These are phyloP conservation scores for Telfairia occidentalis DNA, from an alignment of 331 rosid species.

Conservation along the genomic window DNA sequence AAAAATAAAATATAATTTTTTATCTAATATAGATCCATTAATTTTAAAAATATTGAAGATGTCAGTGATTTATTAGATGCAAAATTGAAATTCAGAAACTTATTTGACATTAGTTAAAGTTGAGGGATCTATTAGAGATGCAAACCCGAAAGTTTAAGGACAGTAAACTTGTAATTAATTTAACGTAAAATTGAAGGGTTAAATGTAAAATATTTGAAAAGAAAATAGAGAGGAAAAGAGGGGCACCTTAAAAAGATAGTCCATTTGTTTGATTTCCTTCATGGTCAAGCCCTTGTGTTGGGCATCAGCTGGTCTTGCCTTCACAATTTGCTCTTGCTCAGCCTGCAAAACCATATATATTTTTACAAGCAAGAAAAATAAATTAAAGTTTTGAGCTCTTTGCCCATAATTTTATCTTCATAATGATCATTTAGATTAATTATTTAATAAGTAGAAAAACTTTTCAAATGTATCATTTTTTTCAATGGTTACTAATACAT, in stretches of 20 bases:
- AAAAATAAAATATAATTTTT: too few species aligned
- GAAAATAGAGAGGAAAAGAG: neutral
- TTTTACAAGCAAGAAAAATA: too few species aligned
- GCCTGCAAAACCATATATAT: neutral
- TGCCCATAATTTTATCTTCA: neutral
- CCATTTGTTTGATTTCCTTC: constrained; percentile 17
- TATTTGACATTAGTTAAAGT: too few species aligned
- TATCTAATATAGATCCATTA: too few species aligned
- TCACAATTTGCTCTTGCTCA: constrained; percentile 11
- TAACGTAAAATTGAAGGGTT: neutral
- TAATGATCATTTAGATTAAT: neutral
- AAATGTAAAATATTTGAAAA: neutral
- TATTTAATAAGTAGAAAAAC: neutral
- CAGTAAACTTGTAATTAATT: too few species aligned
- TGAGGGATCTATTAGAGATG: too few species aligned
- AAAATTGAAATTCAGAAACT: too few species aligned
- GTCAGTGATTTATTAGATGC: too few species aligned
- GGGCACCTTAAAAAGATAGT: constrained; percentile 14
- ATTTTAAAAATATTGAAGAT: too few species aligned
- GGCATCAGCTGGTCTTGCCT: neutral
- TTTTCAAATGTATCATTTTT: neutral
- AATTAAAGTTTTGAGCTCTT: neutral
- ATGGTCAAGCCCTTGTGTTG: constrained; percentile 11
- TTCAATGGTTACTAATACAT: neutral
- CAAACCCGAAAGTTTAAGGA: too few species aligned